Evolutionary conservation across 495 filamentous ascomycete species (phyloP).

Genomic region (Eremomyces bilateralis): DNA sequence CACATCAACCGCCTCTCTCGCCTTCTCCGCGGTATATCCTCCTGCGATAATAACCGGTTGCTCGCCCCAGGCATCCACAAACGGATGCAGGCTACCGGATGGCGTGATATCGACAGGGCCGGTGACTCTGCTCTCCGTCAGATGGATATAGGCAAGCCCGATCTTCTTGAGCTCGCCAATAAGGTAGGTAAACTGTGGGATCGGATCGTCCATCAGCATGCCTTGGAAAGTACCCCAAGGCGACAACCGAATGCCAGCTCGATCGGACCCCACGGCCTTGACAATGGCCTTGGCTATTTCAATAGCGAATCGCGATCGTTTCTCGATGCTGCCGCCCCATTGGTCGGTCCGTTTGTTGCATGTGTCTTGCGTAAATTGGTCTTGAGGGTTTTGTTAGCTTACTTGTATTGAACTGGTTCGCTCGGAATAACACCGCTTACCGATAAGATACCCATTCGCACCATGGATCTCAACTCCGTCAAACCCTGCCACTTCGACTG

Average conservation of each 20-base stretch:
- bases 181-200: slow-evolving; percentile 39
- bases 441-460: slow-evolving; percentile 54
- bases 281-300: slow-evolving; percentile 40
- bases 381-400: too few relatives aligned
- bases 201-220: slow-evolving; percentile 42
- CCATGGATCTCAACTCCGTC: slow-evolving; percentile 59
- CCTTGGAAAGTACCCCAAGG: slow-evolving; percentile 45
- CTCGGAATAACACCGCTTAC: too few relatives aligned
- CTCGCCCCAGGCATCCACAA: slow-evolving; percentile 27
- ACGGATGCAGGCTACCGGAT: slow-evolving; percentile 29
- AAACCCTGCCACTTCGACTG: slow-evolving; percentile 43
- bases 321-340: slow-evolving; percentile 54
- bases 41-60: slow-evolving; percentile 38
- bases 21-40: slow-evolving; percentile 27
- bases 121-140: slow-evolving; percentile 31
- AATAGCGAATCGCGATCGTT: slow-evolving; percentile 39
- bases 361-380: slow-evolving; percentile 33
- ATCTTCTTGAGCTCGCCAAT: slow-evolving; percentile 28
- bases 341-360: slow-evolving; percentile 40
- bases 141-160: slow-evolving; percentile 42
- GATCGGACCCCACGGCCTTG: slow-evolving; percentile 39
- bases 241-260: slow-evolving; percentile 37
- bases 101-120: slow-evolving; percentile 24
- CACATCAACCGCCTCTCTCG: slow-evolving; percentile 27
- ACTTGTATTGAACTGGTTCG: too few relatives aligned